phyloP scores from a whole-genome alignment of 352 stramenopile species.

The Phytophthora tentaculata region DNA sequence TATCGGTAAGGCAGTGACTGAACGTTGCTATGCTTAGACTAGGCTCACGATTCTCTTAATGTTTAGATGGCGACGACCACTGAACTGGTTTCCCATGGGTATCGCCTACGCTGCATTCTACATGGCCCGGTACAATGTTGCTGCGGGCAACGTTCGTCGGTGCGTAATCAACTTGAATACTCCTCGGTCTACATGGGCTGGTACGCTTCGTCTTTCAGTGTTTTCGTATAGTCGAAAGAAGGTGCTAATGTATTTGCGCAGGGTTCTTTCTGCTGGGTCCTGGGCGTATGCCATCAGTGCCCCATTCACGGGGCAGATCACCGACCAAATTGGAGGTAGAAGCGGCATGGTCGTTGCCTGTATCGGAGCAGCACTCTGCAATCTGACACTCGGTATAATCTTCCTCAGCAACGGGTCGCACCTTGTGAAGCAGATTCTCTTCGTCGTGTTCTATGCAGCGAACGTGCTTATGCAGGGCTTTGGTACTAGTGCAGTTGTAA shows the following conservation, averaged over 20 bases:
- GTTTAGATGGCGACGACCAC: constrained; percentile 61
- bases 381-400: constrained; percentile 59
- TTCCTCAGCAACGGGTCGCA: constrained; percentile 53
- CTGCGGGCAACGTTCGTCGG: constrained; percentile 67
- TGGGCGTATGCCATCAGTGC: constrained; percentile 76
- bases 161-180: constrained; percentile 61
- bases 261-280: constrained; percentile 71
- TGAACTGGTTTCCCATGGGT: constrained; percentile 83
- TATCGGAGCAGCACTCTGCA: constrained; percentile 65
- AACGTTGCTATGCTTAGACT: neutral
- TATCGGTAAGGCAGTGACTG: constrained; percentile 45
- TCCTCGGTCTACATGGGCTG: constrained; percentile 80
- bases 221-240: constrained; percentile 3
- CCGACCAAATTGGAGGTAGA: constrained; percentile 70
- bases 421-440: constrained; percentile 45
- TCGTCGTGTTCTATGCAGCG: constrained; percentile 64
- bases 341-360: constrained; percentile 79
- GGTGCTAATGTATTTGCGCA: constrained; percentile 14
- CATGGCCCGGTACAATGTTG: constrained; percentile 80
- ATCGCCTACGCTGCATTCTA: constrained; percentile 80
- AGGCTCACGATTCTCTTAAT: constrained; percentile 9
- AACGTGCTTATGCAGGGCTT: constrained; percentile 82
- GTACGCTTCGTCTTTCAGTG: constrained; percentile 34
- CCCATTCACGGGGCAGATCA: constrained; percentile 76
- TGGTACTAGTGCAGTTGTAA: constrained; percentile 84